A percentile compares a stretch with the other conserved stretches of the same genome.
Conservation (phyloP, 345 rosid genomes). For the Eucalyptus microcorys region DNA sequence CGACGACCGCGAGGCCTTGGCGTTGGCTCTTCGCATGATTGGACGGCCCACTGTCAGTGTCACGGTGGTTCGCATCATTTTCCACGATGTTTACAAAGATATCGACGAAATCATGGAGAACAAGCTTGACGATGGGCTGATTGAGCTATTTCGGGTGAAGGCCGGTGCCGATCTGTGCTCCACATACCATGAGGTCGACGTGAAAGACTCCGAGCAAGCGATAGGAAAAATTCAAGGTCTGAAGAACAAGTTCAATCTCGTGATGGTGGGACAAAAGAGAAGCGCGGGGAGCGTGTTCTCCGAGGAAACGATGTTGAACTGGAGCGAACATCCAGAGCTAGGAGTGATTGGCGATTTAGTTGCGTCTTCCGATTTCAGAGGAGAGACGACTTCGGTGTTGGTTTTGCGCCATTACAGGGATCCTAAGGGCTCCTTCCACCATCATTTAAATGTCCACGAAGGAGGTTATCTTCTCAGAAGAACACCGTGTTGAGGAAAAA, state of each 20-base stretch:
- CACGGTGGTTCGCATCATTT: background rate
- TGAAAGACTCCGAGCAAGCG: background rate
- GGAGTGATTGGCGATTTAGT: slow-evolving; percentile 20
- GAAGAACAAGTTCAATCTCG: background rate
- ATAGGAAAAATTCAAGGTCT: background rate
- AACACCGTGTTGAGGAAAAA: background rate
- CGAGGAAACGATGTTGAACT: slow-evolving; percentile 3
- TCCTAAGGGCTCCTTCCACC: background rate
- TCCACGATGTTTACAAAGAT: background rate
- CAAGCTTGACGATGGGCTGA: background rate
- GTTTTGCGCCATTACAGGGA: slow-evolving; percentile 7
- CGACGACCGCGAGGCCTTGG: slow-evolving; percentile 19
- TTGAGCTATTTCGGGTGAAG: background rate
- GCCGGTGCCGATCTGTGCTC: background rate
- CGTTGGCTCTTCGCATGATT: slow-evolving; percentile 9
- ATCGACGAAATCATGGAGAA: background rate
- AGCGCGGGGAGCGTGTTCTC: background rate
- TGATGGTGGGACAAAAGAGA: slow-evolving; percentile 6
- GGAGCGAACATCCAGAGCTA: slow-evolving; percentile 17
- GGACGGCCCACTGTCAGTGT: background rate
- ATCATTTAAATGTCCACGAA: background rate
- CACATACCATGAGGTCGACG: background rate
- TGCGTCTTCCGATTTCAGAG: slow-evolving; percentile 8
- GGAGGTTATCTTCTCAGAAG: background rate
- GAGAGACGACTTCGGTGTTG: slow-evolving; percentile 5